phyloP scores from a whole-genome alignment of 208 protist genomes.

The Porcisia hertigi region DNA sequence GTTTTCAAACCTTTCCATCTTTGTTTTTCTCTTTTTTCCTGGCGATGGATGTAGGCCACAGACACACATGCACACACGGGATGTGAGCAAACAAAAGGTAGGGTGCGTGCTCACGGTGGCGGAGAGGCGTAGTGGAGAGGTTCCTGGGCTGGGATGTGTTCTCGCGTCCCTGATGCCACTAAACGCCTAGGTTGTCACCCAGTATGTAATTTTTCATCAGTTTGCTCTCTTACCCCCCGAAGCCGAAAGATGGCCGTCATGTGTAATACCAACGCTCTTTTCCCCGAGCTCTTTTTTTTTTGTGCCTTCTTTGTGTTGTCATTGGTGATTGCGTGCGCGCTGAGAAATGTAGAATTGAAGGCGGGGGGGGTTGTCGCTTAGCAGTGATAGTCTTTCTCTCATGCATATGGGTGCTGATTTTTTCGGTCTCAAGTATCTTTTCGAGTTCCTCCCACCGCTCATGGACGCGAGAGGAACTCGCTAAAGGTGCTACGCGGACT shows the following conservation, averaged over 20 bases:
- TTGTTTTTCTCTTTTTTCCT: not conserved
- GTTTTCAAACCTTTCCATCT: not conserved
- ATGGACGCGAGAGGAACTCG: not conserved
- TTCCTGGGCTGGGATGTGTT: not conserved
- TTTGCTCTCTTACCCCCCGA: not conserved
- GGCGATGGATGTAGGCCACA: not conserved
- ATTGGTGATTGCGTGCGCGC: not conserved
- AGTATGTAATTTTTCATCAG: constrained; percentile 3
- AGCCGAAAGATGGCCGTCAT: not conserved
- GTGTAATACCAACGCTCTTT: not conserved
- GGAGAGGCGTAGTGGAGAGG: not conserved
- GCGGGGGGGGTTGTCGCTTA: not conserved
- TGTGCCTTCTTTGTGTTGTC: not conserved
- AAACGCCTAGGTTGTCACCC: not conserved
- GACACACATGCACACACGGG: not conserved
- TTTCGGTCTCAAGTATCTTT: not conserved
- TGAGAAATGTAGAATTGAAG: not conserved
- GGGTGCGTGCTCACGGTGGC: not conserved
- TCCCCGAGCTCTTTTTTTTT: not conserved
- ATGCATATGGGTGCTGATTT: not conserved
- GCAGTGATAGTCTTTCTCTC: too few species aligned
- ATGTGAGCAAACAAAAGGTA: not conserved
- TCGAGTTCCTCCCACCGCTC: not conserved
- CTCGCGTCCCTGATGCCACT: not conserved
- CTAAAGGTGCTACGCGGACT: not conserved